Evolutionary conservation across 805 yeast species (phyloP).

Genomic region (Saccharomycopsis microspora): DNA sequence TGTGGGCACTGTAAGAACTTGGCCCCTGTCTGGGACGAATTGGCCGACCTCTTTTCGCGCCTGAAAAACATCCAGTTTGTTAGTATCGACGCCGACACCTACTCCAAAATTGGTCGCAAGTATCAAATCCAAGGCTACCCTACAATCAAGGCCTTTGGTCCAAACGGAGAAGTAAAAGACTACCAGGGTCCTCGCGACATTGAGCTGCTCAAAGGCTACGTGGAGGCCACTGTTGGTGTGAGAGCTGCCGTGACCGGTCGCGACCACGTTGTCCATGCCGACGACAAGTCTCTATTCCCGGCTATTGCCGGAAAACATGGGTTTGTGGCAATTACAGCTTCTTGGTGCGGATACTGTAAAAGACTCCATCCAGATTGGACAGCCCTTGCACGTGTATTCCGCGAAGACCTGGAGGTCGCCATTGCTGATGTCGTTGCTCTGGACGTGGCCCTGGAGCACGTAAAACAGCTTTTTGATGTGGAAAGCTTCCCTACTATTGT

Average conservation of each 20-base stretch:
- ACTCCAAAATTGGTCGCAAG: constrained; percentile 34
- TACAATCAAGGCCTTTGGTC: constrained; percentile 33
- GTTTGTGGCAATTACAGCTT: constrained; percentile 37
- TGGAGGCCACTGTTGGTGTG: constrained; percentile 27
- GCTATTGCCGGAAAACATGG: constrained; percentile 24
- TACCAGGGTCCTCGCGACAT: constrained; percentile 37
- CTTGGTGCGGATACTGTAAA: constrained; percentile 46
- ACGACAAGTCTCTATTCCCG: constrained; percentile 30
- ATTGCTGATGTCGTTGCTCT: constrained; percentile 34
- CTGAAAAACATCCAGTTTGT: constrained; percentile 27
- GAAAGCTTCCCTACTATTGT: constrained; percentile 41
- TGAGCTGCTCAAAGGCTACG: constrained; percentile 34
- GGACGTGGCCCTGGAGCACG: constrained; percentile 31
- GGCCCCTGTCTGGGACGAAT: constrained; percentile 80
- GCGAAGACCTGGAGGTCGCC: constrained; percentile 26
- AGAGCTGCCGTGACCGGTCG: constrained; percentile 19
- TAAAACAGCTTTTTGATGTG: constrained; percentile 30
- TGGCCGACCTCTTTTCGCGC: constrained; percentile 49
- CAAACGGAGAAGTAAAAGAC: constrained; percentile 30
- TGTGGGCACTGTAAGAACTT: constrained; percentile 92
- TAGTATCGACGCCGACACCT: constrained; percentile 42
- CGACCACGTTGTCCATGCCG: constrained; percentile 21
- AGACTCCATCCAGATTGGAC: constrained; percentile 37
- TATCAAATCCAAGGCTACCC: constrained; percentile 40
- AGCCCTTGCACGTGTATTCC: constrained; percentile 33